Base-by-base conservation (phyloP, 179 eudicot species). In the Silene coronaria region DNA sequence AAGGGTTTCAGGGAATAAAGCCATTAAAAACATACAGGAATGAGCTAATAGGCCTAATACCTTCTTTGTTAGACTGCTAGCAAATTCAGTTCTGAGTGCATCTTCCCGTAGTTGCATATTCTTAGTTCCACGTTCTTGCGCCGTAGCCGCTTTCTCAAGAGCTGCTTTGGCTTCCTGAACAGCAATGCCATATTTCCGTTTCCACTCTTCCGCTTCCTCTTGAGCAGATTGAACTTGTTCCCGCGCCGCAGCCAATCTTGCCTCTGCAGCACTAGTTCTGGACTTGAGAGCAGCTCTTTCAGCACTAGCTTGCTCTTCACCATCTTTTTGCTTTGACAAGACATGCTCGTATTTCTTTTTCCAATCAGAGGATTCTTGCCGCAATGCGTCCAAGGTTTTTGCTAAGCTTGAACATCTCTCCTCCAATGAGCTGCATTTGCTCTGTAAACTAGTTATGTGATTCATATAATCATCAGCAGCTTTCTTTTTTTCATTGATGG, bases 151-250 rank as follows among this genome's bases (percentile, higher is more conserved):
- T 79, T 93, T 93, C 80, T 90, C 97, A 26, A 96, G 89, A 28
- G 99, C 99, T 73, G 86, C 76, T 84, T 93, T 96, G 14, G 94
- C 89, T 84, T 96, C 99, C 82, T 86, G 86, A 45, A 88, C 91
- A 72, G 98, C 99, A 77, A 91, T 79, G 64, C 89, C 96, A 71
- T 88, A 93, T 75, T 93, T 96, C 19, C 97, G 82, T 77, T 90
- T 93, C 99, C 99, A 96, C 81, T 96, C 99, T 73, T 82, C 89
- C 1, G 98, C 97, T 84, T 96, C 99, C 78, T 91, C 97, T 77
- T 88, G 97, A 76, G 98, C 93, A 74, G 98, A 90, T 65, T 86
- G 85, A 72, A 93, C 85, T 70, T 90, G 95, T 84, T 96, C 99
- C n/a, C 85, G 88, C 70, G 98, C 97, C 77, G 98, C 98, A 75